These are phyloP conservation scores for Leptomonas pyrrhocoris DNA, from an alignment of 208 protist species.

Conservation along the genomic window DNA sequence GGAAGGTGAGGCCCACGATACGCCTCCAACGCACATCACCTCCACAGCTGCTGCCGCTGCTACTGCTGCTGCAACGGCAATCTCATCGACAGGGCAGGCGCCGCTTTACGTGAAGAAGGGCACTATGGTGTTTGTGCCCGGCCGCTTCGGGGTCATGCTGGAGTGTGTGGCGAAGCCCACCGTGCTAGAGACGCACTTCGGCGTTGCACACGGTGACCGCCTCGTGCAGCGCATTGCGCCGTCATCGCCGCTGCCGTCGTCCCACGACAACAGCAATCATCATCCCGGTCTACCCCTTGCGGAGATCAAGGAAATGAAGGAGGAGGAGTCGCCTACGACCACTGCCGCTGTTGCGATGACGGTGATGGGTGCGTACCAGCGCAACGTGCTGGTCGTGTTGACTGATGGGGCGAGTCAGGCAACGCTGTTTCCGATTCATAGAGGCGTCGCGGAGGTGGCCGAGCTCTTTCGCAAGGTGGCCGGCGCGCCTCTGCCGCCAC, in stretches of 20 bases:
- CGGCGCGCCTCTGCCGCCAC: conserved; percentile 22
- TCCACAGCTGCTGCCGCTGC: background rate
- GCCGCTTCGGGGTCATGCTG: conserved; percentile 40
- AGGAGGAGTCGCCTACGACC: too few relatives aligned
- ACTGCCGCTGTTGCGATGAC: conserved; percentile 2
- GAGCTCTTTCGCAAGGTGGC: conserved; percentile 39
- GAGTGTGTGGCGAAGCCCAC: conserved; percentile 38
- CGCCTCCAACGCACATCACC: too few relatives aligned
- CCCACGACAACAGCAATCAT: too few relatives aligned
- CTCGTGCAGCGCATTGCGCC: conserved; percentile 21
- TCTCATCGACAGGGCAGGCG: background rate
- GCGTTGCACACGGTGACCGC: conserved; percentile 52
- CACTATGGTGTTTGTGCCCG: conserved; percentile 32
- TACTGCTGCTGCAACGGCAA: background rate
- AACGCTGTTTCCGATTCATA: conserved; percentile 20
- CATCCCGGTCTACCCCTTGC: background rate
- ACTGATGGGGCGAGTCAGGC: conserved; percentile 36
- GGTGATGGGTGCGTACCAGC: conserved; percentile 49
- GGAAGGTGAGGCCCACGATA: too few relatives aligned
- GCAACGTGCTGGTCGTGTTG: conserved; percentile 45
- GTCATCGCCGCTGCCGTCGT: background rate
- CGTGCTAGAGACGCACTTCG: conserved; percentile 33
- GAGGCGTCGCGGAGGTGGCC: conserved; percentile 25
- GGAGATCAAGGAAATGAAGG: background rate
- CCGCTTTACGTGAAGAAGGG: conserved; percentile 39